Evolutionary conservation across 2,329 filamentous ascomycete genomes (phyloP).

Genomic region (Spiromastix sp.): DNA sequence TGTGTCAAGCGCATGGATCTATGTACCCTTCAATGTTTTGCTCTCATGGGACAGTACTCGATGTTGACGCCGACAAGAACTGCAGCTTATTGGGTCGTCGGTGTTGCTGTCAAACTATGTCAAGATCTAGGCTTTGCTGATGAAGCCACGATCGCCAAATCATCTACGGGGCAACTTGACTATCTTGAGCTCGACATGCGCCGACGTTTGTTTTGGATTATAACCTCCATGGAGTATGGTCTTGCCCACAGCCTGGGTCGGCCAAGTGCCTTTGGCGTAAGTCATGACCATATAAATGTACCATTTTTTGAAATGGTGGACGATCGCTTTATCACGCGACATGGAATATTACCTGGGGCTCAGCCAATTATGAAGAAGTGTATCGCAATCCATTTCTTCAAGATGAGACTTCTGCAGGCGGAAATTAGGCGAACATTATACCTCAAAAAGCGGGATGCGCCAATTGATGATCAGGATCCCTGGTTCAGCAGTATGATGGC

Average conservation of each 20-base stretch:
- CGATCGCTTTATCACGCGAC: slow-evolving; percentile 69
- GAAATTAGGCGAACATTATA: slow-evolving; percentile 83
- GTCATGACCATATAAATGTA: slow-evolving; percentile 74
- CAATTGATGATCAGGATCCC: slow-evolving; percentile 67
- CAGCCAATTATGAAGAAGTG: slow-evolving; percentile 72
- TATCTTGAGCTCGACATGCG: slow-evolving; percentile 79
- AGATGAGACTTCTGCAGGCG: slow-evolving; percentile 76
- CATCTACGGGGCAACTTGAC: slow-evolving; percentile 52
- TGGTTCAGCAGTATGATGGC: slow-evolving; percentile 77
- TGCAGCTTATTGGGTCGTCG: slow-evolving; percentile 86
- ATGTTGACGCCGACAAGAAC: slow-evolving; percentile 84
- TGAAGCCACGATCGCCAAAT: slow-evolving; percentile 71
- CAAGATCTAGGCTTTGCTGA: slow-evolving; percentile 82
- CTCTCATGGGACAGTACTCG: slow-evolving; percentile 82
- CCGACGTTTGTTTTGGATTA: slow-evolving; percentile 76
- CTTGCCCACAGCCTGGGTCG: slow-evolving; percentile 80
- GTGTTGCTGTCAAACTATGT: slow-evolving; percentile 74
- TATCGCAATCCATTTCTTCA: slow-evolving; percentile 85
- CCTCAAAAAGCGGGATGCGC: slow-evolving; percentile 67
- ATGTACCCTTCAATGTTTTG: slow-evolving; percentile 79
- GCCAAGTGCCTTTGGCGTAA: slow-evolving; percentile 73
- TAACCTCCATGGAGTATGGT: slow-evolving; percentile 79
- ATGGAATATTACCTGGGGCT: slow-evolving; percentile 60
- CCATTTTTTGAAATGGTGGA: slow-evolving; percentile 72
- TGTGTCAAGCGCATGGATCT: slow-evolving; percentile 82